Base-by-base conservation (phyloP, 768 basidiomycete genomes). In the Leccinum truebloodii region DNA sequence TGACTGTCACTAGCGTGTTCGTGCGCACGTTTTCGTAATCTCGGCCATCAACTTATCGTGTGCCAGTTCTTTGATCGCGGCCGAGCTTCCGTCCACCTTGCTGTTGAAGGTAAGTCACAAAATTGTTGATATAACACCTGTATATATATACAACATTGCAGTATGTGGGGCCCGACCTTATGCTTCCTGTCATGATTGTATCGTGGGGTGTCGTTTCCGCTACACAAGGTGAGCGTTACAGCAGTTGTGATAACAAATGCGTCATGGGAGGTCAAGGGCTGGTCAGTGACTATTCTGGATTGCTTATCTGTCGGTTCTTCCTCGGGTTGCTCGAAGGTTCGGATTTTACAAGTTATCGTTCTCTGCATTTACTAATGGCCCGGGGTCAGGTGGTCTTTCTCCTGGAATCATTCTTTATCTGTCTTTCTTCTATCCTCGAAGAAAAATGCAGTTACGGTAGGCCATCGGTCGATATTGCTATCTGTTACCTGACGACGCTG, bases 151-250 rank as follows among this genome's bases (percentile, higher is more conserved):
- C 9, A 6, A 26, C 44, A 16, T 24, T 16, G 46, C 65, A 80
- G 72, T 58, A 62, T 54, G 64, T 79, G 46, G 82, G 86, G 8
- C 84, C 88, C 2, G 79, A 86, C 8, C 78, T 84, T 59, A 73
- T 83, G 51, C 78, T 88, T 66, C 88, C 89, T 0, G 69, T 81
- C 0, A 84, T 0, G 2, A 0, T 87, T 34, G 78, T 81, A 0
- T 67, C 83, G 2, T 90, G 89, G 89, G 89, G 89, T 5, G 50
- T 88, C 14, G 80, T 85, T 16, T 80, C 82, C 6, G 78, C 84
- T 6, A 74, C 83, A 35, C 88, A 90, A 78, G 87, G 86, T 81
- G 48, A 59, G 55, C 3, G 4, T 16, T 59, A 12, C 8, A n/a
- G 1, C 48, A 51, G 10, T 37, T 22, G 9, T 9, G 9, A 24